Base-by-base conservation (phyloP, 1,284 basidiomycete species). In the Ceratobasidium sp. region DNA sequence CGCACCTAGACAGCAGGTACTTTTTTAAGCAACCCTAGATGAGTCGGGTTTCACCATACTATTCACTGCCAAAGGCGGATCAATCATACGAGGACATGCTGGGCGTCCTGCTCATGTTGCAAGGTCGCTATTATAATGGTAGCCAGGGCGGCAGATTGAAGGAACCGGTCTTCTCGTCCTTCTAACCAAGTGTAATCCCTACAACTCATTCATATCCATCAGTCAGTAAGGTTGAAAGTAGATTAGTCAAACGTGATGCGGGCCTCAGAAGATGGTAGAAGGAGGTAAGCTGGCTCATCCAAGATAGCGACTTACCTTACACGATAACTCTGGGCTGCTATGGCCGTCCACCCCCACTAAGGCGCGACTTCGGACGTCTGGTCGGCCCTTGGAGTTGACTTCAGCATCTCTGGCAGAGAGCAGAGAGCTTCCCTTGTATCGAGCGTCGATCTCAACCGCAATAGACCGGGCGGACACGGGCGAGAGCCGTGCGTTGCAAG, bases 361-460 rank as follows among this genome's bases (percentile, higher is more conserved):
- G 45, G 17, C 65, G 65, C 1, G 57, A 68, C 31, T 40, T 68
- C 12, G 35, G 65, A n/a, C 22, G 57, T 68, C 22, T 68, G 65
- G 65, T 55, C 65, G 10, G 22, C 57, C 32, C 34, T 68, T 4
- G 65, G 65, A 3, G 29, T 68, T 0, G 65, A 54, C 1, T 68
- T 68, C 45, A 56, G 53, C 25, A 54, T 68, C 4, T 49, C 32
- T 20, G 57, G 57, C 25, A 68, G 65, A 20, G 56, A 54, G 65
- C 57, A 54, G 65, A 54, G 65, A 12, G 31, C 31, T 12, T 56
- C 53, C n/a, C 53, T 54, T n/a, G 40, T 29, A n/a, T 25, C 57
- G 8, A 31, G 35, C 10, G 65, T 54, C 7, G 65, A 43, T 15
- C 32, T 56, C 17, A 49, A 35, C 1, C 56, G 65, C 22, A 54